Evolutionary conservation across 257 asterid genomes (phyloP).

Genomic region (Scutellaria barbata): DNA sequence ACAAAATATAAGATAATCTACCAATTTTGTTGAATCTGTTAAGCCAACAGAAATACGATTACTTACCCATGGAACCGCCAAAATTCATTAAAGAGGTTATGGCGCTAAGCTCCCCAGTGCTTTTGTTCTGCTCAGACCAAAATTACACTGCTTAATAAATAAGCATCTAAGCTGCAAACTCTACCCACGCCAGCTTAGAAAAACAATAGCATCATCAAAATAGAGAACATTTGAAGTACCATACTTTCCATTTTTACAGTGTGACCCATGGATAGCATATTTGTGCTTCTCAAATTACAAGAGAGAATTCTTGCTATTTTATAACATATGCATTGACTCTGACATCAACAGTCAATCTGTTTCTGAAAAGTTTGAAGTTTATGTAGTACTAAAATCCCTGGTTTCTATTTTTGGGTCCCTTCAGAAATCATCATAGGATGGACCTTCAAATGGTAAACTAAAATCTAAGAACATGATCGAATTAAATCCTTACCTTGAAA

Average conservation of each 20-base stretch:
- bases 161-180: slow-evolving; percentile 5
- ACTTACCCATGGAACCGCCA: slow-evolving; percentile 88
- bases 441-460: slow-evolving; percentile 7
- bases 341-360: not conserved
- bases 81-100: slow-evolving; percentile 89
- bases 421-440: not conserved
- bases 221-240: not conserved
- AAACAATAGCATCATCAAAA: not conserved
- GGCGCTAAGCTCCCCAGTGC: slow-evolving; percentile 97
- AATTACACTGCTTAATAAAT: slow-evolving; percentile 33
- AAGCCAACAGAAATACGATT: not conserved
- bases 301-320: not conserved
- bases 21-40: not conserved
- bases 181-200: not conserved
- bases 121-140: slow-evolving; percentile 67
- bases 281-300: not conserved
- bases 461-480: not conserved
- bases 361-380: slow-evolving; percentile 6
- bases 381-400: not conserved
- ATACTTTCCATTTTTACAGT: not conserved
- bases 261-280: not conserved
- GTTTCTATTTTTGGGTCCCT: not conserved
- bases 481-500: slow-evolving; percentile 60
- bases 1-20: slow-evolving; percentile 21
- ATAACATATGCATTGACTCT: not conserved